Conservation (phyloP, 306 rosid species). For the Quercus wislizeni region DNA sequence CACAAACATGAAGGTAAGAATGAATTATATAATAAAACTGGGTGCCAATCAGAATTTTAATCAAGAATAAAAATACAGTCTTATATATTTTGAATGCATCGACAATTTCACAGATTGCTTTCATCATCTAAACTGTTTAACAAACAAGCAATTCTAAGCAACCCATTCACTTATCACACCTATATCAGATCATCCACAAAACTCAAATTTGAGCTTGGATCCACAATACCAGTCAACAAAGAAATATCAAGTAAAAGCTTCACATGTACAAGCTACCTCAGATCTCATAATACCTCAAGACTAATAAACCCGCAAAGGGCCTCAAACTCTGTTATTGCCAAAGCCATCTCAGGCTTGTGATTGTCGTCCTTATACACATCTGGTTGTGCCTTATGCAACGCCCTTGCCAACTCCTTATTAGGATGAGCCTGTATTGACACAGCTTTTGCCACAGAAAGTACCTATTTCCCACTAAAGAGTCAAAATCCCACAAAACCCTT, state of each 20-base stretch:
- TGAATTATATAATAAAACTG: neutral
- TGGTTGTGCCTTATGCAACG: slow-evolving; percentile 70
- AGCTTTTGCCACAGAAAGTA: slow-evolving; percentile 82
- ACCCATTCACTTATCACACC: neutral
- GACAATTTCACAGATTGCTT: neutral
- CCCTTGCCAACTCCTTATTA: slow-evolving; percentile 80
- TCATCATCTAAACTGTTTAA: neutral
- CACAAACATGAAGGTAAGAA: neutral
- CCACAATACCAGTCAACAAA: neutral
- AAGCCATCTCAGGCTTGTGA: slow-evolving; percentile 98
- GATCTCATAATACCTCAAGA: slow-evolving; percentile 46
- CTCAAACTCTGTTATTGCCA: slow-evolving; percentile 75
- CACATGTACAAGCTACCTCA: neutral
- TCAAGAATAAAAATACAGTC: neutral
- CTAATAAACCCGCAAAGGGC: slow-evolving; percentile 89
- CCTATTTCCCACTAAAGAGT: slow-evolving; percentile 37
- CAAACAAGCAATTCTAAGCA: slow-evolving; percentile 3
- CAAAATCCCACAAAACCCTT: neutral
- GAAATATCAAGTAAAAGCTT: neutral
- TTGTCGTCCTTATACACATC: slow-evolving; percentile 75
- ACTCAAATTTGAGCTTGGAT: slow-evolving; percentile 9
- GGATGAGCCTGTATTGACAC: slow-evolving; percentile 98
- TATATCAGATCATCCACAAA: neutral
- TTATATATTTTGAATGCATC: neutral
- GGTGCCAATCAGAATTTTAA: neutral